A percentile compares a stretch with the other conserved stretches of the same genome.
Evolutionary conservation across 371 early-diverging fungal genomes (phyloP).

Genomic region (Quaeritorhiza haematococci): DNA sequence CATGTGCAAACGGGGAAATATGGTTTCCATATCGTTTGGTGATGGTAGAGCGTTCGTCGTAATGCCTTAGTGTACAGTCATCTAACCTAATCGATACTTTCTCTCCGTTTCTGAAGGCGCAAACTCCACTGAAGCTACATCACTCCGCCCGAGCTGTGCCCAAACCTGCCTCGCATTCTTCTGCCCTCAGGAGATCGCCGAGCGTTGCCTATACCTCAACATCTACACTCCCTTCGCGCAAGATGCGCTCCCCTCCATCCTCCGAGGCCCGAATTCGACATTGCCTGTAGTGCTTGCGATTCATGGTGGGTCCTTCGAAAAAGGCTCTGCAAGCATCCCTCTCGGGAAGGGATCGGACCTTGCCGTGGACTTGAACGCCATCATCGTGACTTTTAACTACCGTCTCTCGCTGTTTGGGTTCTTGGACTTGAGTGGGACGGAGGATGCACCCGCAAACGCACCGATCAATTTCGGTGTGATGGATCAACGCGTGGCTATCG

Average conservation of each 20-base stretch:
- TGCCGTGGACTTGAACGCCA: too few relatives aligned
- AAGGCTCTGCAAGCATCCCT: conserved; percentile 14
- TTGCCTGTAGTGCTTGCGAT: background rate
- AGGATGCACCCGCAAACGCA: too few relatives aligned
- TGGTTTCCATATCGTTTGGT: too few relatives aligned
- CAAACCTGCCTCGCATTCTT: conserved; percentile 18
- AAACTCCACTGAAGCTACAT: background rate
- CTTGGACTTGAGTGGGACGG: conserved; percentile 20
- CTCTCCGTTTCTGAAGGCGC: background rate
- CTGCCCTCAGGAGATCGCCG: conserved; percentile 20
- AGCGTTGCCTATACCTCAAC: conserved; percentile 47
- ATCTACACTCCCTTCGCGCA: conserved; percentile 35
- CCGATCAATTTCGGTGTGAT: conserved; percentile 18
- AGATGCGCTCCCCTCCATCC: background rate
- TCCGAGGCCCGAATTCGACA: background rate
- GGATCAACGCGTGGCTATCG: conserved; percentile 37
- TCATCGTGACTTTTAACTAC: conserved; percentile 44
- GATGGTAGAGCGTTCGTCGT: too few relatives aligned
- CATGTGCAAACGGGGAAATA: too few relatives aligned
- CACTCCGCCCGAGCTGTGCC: conserved; percentile 13
- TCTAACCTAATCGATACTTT: too few relatives aligned
- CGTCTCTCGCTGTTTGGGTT: conserved; percentile 46
- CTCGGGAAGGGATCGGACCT: conserved; percentile 12
- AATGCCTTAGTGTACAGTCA: too few relatives aligned
- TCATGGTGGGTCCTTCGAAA: conserved; percentile 26